Evolutionary conservation across 352 stramenopile species (phyloP).

Genomic region (Phytopythium kandeliae): DNA sequence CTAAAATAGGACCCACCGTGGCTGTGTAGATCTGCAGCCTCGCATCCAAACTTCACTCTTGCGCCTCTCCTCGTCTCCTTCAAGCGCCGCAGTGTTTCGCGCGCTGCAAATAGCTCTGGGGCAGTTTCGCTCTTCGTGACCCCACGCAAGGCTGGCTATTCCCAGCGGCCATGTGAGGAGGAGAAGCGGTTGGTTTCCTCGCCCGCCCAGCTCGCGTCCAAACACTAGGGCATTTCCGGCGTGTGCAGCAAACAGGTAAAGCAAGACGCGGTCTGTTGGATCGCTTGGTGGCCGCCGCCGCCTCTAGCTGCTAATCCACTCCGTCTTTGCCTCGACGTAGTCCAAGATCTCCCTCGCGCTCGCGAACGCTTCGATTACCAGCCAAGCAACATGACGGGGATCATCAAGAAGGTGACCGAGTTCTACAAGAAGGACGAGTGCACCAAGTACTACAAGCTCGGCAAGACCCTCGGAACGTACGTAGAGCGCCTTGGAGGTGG

Average conservation of each 20-base stretch:
- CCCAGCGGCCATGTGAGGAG: neutral
- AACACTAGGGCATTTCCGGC: neutral
- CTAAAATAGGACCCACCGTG: too few species aligned
- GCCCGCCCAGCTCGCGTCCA: neutral
- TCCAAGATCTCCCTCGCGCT: neutral
- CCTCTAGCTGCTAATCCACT: neutral
- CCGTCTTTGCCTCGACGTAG: neutral
- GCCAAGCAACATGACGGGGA: conserved; percentile 42
- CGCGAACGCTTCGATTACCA: neutral
- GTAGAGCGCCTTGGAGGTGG: conserved; percentile 6
- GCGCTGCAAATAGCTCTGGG: neutral
- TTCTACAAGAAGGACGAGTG: conserved; percentile 87
- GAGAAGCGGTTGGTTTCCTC: conserved; percentile 1
- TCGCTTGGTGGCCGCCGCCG: neutral
- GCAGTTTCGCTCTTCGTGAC: conserved; percentile 1
- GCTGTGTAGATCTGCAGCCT: too few species aligned
- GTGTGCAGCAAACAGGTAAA: conserved; percentile 5
- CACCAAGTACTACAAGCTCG: conserved; percentile 88
- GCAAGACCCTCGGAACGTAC: conserved; percentile 86
- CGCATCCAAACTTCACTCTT: too few species aligned
- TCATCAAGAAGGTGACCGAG: conserved; percentile 85
- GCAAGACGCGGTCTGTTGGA: too few species aligned
- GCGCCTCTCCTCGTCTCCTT: too few species aligned
- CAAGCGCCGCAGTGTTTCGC: too few species aligned
- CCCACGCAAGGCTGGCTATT: conserved; percentile 5